These are phyloP conservation scores for Aphanomyces invadans DNA, from an alignment of 352 stramenopile genomes.

Conservation along the genomic window DNA sequence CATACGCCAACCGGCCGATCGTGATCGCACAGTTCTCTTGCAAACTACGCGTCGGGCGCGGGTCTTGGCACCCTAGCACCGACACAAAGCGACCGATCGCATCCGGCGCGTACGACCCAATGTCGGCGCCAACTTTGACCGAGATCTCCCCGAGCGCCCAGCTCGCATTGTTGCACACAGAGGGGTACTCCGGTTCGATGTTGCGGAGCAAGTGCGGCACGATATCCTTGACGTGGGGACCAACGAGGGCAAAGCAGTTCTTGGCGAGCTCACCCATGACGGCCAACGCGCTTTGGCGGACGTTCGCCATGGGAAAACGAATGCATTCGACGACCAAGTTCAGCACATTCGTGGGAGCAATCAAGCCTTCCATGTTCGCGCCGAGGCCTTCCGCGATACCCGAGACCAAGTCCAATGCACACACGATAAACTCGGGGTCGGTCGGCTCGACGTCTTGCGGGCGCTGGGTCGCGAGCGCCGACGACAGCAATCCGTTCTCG, in stretches of 20 bases:
- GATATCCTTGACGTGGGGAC: slow-evolving; percentile 63
- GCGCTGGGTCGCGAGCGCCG: slow-evolving; percentile 72
- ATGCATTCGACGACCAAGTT: slow-evolving; percentile 84
- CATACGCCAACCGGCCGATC: slow-evolving; percentile 79
- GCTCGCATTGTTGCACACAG: slow-evolving; percentile 89
- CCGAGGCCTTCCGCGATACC: slow-evolving; percentile 84
- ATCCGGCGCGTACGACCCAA: slow-evolving; percentile 54
- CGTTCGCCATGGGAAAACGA: slow-evolving; percentile 78
- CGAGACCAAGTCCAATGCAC: slow-evolving; percentile 81
- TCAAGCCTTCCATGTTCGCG: slow-evolving; percentile 60
- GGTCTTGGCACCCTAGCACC: slow-evolving; percentile 25
- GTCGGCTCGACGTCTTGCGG: slow-evolving; percentile 71
- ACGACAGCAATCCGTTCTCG: slow-evolving; percentile 74
- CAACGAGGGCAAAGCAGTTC: slow-evolving; percentile 59
- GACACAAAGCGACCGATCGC: slow-evolving; percentile 12
- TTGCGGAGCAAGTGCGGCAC: slow-evolving; percentile 82
- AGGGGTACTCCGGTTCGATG: slow-evolving; percentile 79
- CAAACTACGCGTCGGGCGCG: slow-evolving; percentile 78
- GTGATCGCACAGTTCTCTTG: slow-evolving; percentile 88
- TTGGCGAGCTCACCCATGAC: slow-evolving; percentile 86
- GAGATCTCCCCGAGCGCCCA: slow-evolving; percentile 88
- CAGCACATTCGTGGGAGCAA: slow-evolving; percentile 78
- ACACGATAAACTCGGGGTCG: slow-evolving; percentile 87
- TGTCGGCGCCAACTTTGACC: slow-evolving; percentile 72
- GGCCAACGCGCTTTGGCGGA: slow-evolving; percentile 84